Evolutionary conservation across 306 rosid species (phyloP).

Genomic region (Citrullus colocynthis): DNA sequence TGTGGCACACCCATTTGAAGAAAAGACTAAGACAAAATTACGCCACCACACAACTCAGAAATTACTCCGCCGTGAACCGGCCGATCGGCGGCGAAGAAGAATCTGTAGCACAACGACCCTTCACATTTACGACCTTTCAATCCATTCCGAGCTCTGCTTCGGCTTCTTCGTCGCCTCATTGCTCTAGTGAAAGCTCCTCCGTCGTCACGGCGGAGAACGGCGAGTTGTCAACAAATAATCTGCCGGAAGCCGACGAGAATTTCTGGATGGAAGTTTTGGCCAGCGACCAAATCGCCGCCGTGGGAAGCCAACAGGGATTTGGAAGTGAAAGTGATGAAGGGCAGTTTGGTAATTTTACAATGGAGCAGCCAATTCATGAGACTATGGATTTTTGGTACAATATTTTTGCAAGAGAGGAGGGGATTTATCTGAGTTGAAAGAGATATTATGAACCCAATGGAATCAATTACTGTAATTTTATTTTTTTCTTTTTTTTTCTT

Average conservation of each 20-base stretch:
- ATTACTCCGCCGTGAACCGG: not conserved
- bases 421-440: constrained; percentile 15
- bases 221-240: constrained; percentile 12
- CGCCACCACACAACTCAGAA: constrained; percentile 3
- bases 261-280: constrained; percentile 66
- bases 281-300: constrained; percentile 6
- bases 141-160: not conserved
- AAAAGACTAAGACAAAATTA: constrained; percentile 38
- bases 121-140: not conserved
- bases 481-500: not conserved
- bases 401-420: constrained; percentile 33
- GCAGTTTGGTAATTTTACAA: not conserved
- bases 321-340: not conserved
- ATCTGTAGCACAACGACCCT: not conserved
- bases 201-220: not conserved
- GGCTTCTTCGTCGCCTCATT: constrained; percentile 26
- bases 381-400: constrained; percentile 56
- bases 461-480: no score
- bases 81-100: not conserved
- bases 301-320: constrained; percentile 6
- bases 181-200: constrained; percentile 40
- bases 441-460: not conserved
- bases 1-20: constrained; percentile 90
- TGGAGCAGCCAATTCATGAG: not conserved
- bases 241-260: constrained; percentile 38